These are phyloP conservation scores for Mariannaea sp. DNA, from an alignment of 2,329 filamentous ascomycete species.

Conservation along the genomic window DNA sequence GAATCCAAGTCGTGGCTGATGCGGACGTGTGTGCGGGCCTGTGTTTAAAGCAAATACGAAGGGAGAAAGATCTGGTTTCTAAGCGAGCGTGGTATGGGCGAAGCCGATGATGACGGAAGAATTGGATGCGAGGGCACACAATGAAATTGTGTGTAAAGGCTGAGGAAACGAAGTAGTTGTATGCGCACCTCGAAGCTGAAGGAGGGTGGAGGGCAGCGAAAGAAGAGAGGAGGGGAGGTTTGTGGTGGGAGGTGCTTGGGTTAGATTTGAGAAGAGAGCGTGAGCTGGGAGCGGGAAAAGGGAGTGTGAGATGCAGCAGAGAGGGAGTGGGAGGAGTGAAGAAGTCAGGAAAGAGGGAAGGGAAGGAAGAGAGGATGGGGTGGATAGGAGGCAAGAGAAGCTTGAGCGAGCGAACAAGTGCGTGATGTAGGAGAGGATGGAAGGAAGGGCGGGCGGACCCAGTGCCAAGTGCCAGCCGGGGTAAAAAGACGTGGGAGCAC, in stretches of 20 bases:
- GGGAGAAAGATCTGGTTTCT: conserved; percentile 1
- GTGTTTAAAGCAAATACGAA: conserved; percentile 15
- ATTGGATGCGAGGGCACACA: conserved; percentile 16
- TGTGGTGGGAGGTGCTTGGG: conserved; percentile 25
- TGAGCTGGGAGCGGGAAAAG: conserved; percentile 17
- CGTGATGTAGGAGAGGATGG: conserved; percentile 10
- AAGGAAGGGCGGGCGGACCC: background rate
- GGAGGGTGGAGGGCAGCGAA: conserved; percentile 21
- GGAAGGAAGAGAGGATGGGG: conserved; percentile 12
- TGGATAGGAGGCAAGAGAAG: conserved; percentile 16
- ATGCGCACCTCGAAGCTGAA: conserved; percentile 28
- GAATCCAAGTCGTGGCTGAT: background rate
- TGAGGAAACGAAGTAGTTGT: conserved; percentile 17
- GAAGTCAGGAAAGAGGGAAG: conserved; percentile 18
- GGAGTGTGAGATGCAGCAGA: conserved; percentile 18
- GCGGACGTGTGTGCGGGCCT: conserved; percentile 13
- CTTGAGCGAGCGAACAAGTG: conserved; percentile 8
- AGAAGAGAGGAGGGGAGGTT: conserved; percentile 28
- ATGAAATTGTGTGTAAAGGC: conserved; percentile 16
- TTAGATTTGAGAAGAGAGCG: conserved; percentile 27
- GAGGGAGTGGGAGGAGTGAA: conserved; percentile 20
- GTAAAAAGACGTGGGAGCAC: background rate
- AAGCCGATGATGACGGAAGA: conserved; percentile 19
- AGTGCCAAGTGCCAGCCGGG: too few relatives aligned
- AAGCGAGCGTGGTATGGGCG: conserved; percentile 26